Base-by-base conservation (phyloP, 2,329 filamentous ascomycete genomes). In the Trichoderma koningii region DNA sequence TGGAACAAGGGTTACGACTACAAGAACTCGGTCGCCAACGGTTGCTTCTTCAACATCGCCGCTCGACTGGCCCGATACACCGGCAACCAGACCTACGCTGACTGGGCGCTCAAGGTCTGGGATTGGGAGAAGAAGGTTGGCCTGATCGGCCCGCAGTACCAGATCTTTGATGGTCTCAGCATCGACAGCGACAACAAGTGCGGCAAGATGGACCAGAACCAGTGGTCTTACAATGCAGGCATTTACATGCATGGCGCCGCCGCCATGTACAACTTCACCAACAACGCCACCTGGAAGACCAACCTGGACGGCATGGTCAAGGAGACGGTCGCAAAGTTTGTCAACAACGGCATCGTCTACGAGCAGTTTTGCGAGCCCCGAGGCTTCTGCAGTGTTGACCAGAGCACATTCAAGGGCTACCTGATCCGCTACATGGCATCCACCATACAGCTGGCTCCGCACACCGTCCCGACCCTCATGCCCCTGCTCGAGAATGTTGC, bases 1-100 rank as follows among this genome's bases (percentile, higher is more conserved):
- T 91, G 88, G 78, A 93, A 93, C 78, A 85, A 82, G 64, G 91
- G 91, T 56, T 88, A 80, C 77, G 80, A 85, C 75, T 89, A 89
- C 79, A 89, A 89, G 72, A 89, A 89, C 76, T 82, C 84, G 23
- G 88, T 89, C 69, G 85, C 86, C 53, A 89, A 89, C 77, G 87
- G 87, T 7, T 87, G 86, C 75, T 89, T 89, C 76, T 89, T 89
- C 78, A 88, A 89, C 74, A 73, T 89, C 26, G 87, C 85, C 23
- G 82, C 91, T 7, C 87, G 92, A 17, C 82, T 96, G 7, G 89
- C 90, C 0, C 82, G 88, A 14, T 95, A 91, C 77, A 96, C 92
- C 0, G 85, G 87, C 55, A 95, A 96, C 76, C 73, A 84, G 63
- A 95, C 90, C 0, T 96, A 96, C 73, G 82, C 85, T 9, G 83